A percentile compares a stretch with the other conserved stretches of the same genome.
phyloP scores from a whole-genome alignment of 768 basidiomycete species.

The Amanita exitialis region DNA sequence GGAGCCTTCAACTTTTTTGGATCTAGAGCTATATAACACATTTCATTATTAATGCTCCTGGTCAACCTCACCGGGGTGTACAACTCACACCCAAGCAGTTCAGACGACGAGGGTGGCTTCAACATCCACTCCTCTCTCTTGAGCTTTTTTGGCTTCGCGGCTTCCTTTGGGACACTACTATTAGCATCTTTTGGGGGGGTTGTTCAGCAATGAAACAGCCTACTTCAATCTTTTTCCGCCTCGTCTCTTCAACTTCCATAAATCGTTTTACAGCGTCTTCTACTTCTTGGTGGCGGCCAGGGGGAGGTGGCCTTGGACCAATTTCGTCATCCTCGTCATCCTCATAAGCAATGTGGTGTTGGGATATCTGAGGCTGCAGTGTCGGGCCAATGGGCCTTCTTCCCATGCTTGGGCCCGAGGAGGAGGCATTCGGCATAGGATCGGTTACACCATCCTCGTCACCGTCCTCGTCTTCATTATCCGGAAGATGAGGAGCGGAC shows the following conservation, averaged over 20 bases:
- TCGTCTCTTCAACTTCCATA: slow-evolving; percentile 73
- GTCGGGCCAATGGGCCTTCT: slow-evolving; percentile 44
- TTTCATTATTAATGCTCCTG: neutral
- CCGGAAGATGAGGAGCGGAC: slow-evolving; percentile 16
- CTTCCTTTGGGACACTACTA: slow-evolving; percentile 42
- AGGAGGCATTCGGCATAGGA: slow-evolving; percentile 21
- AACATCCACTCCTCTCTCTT: slow-evolving; percentile 98
- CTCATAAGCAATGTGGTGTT: slow-evolving; percentile 16
- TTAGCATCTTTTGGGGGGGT: neutral
- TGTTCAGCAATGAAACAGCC: slow-evolving; percentile 8
- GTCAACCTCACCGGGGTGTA: too few relatives aligned
- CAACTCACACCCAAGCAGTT: slow-evolving; percentile 57
- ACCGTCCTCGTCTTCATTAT: slow-evolving; percentile 15
- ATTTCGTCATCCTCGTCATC: slow-evolving; percentile 64
- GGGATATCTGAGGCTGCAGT: slow-evolving; percentile 29
- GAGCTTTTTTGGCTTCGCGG: slow-evolving; percentile 62
- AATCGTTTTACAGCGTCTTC: slow-evolving; percentile 73
- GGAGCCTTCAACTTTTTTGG: slow-evolving; percentile 66
- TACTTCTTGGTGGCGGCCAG: slow-evolving; percentile 28
- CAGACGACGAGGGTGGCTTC: slow-evolving; percentile 77
- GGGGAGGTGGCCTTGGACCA: slow-evolving; percentile 72
- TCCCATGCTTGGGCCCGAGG: slow-evolving; percentile 12
- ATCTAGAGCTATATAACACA: slow-evolving; percentile 56
- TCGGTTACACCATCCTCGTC: slow-evolving; percentile 11
- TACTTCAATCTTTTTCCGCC: slow-evolving; percentile 60